Base-by-base conservation (phyloP, 768 basidiomycete species). In the Rhodotorula diobovata region DNA sequence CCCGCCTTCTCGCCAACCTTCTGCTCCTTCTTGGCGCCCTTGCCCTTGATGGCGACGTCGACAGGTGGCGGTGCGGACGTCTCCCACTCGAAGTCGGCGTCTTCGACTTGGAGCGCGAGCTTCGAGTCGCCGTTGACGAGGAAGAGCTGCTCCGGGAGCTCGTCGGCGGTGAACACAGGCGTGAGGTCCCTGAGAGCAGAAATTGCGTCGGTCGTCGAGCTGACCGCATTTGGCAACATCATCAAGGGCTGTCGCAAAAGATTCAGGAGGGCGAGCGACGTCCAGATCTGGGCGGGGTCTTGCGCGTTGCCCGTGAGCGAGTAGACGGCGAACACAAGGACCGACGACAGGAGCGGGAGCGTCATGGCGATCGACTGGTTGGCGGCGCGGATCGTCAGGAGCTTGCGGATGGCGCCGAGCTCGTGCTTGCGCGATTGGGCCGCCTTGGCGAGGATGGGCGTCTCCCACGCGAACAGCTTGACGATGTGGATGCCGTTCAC, bases 211-310 rank as follows among this genome's bases (percentile, higher is more conserved):
- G 90, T 86, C 56, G 59, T 37, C 55, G 63, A 58, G 64, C 68
- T 63, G 34, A 69, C 30, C 14, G 51, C 35, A 46, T 65, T 68
- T 35, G 73, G 71, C 25, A 76, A 66, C 59, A 65, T 32, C 54
- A 65, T 67, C n/a, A 54, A 55, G 0, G 63, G 69, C 45, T 41
- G 28, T 7, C 37, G 37, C 16, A 94, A 83, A 30, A 96, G 80
- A 72, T 88, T 89, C 84, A 96, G 95, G 5, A 93, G 83, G 0
- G 89, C 87, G 57, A 97, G 82, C 30, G 91, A 91, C 25, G 92
- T 83, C 80, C 95, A 96, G 69, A 94, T 85, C 41, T 86, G 84
- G 0, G 87, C 87, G 0, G 94, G 85, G 37, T 88, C 81, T 43
- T 91, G 65, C 16, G 41, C 1, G 77, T 92, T 89, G 1, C 89